These are phyloP conservation scores for Huntiella abstrusa DNA, from an alignment of 2,329 filamentous ascomycete species.

Conservation along the genomic window DNA sequence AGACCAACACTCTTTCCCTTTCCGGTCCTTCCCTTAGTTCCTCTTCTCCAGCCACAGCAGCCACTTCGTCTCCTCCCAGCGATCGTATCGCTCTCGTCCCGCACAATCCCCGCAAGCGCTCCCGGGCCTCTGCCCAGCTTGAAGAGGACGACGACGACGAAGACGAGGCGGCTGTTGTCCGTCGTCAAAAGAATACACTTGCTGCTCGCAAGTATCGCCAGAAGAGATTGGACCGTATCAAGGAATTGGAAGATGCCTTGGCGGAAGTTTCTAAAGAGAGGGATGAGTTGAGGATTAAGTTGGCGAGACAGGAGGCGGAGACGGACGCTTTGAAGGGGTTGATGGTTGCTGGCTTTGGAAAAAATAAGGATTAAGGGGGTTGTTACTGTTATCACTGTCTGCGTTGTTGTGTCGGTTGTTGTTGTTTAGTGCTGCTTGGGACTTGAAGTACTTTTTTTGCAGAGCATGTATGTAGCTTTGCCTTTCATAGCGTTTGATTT, in stretches of 20 bases:
- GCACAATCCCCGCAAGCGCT: constrained; percentile 4
- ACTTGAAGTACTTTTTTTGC: neutral
- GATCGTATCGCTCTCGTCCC: neutral
- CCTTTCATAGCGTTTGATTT: neutral
- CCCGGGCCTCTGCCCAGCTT: constrained; percentile 2
- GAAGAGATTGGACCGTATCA: constrained; percentile 48
- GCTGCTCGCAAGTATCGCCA: constrained; percentile 56
- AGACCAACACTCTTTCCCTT: neutral
- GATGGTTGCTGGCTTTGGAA: constrained; percentile 15
- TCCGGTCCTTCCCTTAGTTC: neutral
- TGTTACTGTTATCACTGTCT: neutral
- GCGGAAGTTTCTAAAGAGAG: constrained; percentile 39
- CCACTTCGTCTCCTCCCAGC: neutral
- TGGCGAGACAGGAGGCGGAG: constrained; percentile 48
- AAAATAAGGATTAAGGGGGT: neutral
- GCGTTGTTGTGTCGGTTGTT: neutral
- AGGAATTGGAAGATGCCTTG: constrained; percentile 39
- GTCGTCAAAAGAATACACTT: constrained; percentile 46
- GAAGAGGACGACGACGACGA: constrained; percentile 7
- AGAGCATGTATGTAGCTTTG: neutral
- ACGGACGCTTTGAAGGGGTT: constrained; percentile 38
- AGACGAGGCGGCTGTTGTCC: constrained; percentile 6
- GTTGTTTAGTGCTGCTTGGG: neutral
- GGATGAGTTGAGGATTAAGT: constrained; percentile 41
- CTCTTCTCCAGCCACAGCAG: neutral